phyloP scores from a whole-genome alignment of 768 basidiomycete species.

The Panellus pusillus region DNA sequence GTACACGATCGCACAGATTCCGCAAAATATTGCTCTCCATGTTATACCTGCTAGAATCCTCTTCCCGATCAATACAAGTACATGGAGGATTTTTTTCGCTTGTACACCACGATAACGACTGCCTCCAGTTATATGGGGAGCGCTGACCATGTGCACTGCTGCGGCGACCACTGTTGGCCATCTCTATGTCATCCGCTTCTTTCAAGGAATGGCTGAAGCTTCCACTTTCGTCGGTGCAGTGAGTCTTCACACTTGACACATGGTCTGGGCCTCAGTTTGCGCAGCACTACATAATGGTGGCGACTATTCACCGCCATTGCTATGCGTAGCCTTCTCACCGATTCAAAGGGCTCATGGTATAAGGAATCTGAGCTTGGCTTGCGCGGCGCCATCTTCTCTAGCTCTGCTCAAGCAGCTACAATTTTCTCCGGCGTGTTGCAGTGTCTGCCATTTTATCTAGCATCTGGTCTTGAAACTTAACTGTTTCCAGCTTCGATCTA shows the following conservation, averaged over 20 bases:
- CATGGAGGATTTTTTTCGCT: not conserved
- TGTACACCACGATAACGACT: not conserved
- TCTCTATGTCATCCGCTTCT: constrained; percentile 67
- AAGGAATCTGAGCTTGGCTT: constrained; percentile 17
- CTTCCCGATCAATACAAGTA: constrained; percentile 43
- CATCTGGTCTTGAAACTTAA: not conserved
- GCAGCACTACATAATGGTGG: constrained; percentile 13
- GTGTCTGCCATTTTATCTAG: not conserved
- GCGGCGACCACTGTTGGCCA: constrained; percentile 8
- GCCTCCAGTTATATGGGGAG: constrained; percentile 65
- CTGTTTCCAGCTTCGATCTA: constrained; percentile 5
- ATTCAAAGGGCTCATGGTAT: constrained; percentile 18
- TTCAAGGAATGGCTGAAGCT: constrained; percentile 71
- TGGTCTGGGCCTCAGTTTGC: not conserved
- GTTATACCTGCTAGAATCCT: constrained; percentile 62
- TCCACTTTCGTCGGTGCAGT: constrained; percentile 79
- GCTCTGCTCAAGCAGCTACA: constrained; percentile 20
- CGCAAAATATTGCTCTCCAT: constrained; percentile 69
- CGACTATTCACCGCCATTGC: not conserved
- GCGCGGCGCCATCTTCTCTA: constrained; percentile 20
- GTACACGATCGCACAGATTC: constrained; percentile 72
- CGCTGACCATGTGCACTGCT: constrained; percentile 42
- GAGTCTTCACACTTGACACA: constrained; percentile 25
- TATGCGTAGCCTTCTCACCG: not conserved
- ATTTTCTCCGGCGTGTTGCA: constrained; percentile 22